Evolutionary conservation across 352 stramenopile species (phyloP).

Genomic region (Phytophthora pini): DNA sequence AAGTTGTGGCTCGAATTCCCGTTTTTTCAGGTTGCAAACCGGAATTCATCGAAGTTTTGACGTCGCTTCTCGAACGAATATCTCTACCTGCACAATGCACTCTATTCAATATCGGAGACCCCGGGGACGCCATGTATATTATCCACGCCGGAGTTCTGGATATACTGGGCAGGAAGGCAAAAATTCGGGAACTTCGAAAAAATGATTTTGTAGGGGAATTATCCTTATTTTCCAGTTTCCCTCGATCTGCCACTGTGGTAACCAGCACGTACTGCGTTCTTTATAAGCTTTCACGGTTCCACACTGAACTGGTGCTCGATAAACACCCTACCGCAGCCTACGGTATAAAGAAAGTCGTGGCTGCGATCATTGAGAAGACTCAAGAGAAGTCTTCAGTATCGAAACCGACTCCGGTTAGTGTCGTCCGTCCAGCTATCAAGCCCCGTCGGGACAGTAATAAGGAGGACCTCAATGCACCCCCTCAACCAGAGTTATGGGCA

Average conservation of each 20-base stretch:
- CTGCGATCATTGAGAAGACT: not conserved
- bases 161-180: not conserved
- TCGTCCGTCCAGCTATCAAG: not conserved
- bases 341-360: not conserved
- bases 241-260: not conserved
- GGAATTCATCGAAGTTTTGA: not conserved
- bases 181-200: not conserved
- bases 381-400: not conserved
- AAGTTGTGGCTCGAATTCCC: slow-evolving; percentile 50
- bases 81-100: not conserved
- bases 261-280: not conserved
- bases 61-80: not conserved
- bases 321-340: not conserved
- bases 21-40: slow-evolving; percentile 58
- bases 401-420: not conserved
- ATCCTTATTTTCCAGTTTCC: not conserved
- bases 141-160: not conserved
- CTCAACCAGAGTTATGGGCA: not conserved
- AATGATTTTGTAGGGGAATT: not conserved
- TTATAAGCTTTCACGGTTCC: not conserved
- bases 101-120: not conserved
- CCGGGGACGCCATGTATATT: not conserved
- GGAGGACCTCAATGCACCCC: not conserved
- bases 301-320: not conserved
- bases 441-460: not conserved